Percentiles rank a stretch among this genome's conserved stretches.
Evolutionary conservation across 805 yeast genomes (phyloP).

Genomic region (Candida ulmi): DNA sequence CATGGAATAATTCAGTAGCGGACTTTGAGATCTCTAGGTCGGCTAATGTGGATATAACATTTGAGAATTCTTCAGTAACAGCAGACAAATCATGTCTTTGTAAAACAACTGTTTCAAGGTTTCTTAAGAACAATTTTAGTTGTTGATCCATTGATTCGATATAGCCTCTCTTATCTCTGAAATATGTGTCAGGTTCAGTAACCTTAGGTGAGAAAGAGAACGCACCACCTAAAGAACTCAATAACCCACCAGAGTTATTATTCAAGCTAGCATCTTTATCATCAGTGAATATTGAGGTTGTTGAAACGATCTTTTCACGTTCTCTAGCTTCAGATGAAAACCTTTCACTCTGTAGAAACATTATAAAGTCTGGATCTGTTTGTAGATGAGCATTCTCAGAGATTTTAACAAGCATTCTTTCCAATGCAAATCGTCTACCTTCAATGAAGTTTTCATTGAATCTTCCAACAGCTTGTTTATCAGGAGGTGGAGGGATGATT

Average conservation of each 20-base stretch:
- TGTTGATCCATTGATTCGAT: conserved; percentile 70
- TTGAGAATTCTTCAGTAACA: conserved; percentile 64
- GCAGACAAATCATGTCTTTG: conserved; percentile 72
- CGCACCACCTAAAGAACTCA: conserved; percentile 61
- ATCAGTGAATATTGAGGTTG: conserved; percentile 29
- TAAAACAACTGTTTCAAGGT: conserved; percentile 65
- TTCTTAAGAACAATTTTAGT: conserved; percentile 59
- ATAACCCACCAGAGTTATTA: conserved; percentile 44
- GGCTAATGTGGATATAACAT: conserved; percentile 52
- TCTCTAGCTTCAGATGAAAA: conserved; percentile 70
- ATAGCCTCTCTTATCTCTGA: conserved; percentile 61
- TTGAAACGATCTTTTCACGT: conserved; percentile 47
- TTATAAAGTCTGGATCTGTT: conserved; percentile 67
- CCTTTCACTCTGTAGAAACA: conserved; percentile 72
- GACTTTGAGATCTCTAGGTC: conserved; percentile 69
- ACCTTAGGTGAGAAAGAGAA: conserved; percentile 65
- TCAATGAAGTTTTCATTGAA: conserved; percentile 89
- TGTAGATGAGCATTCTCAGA: conserved; percentile 50
- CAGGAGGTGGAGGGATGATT: conserved; percentile 94
- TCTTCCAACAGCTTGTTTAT: conserved; percentile 88
- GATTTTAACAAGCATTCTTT: conserved; percentile 78
- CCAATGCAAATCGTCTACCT: conserved; percentile 75
- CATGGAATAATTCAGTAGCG: conserved; percentile 56
- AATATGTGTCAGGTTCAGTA: conserved; percentile 74
- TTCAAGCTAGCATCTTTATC: conserved; percentile 28